Evolutionary conservation across 345 rosid genomes (phyloP).

Genomic region (Kernera saxatilis): DNA sequence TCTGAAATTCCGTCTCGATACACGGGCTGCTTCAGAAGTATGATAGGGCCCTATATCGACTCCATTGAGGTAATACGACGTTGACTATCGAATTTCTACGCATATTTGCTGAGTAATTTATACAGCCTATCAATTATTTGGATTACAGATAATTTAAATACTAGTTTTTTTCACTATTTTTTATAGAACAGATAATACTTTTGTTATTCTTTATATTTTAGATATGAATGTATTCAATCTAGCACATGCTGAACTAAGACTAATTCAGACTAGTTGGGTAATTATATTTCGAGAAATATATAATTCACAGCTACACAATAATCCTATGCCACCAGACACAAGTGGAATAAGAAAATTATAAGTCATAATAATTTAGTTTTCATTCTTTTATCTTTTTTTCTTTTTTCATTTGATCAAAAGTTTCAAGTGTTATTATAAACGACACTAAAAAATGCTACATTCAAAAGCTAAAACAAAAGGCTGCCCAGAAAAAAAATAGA

Average conservation of each 20-base stretch:
- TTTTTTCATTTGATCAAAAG: background rate
- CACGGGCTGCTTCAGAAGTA: background rate
- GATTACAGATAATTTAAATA: background rate
- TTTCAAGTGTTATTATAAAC: background rate
- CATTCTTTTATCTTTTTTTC: background rate
- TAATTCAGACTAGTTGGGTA: background rate
- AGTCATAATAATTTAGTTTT: background rate
- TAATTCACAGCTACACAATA: slow-evolving; percentile 3
- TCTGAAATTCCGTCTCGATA: background rate
- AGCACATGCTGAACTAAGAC: slow-evolving; percentile 24
- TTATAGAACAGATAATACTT: background rate
- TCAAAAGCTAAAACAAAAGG: background rate
- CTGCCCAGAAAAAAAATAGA: no score
- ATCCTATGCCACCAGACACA: slow-evolving; percentile 10
- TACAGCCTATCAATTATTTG: background rate
- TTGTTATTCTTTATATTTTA: background rate
- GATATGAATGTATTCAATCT: background rate
- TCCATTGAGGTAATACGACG: background rate
- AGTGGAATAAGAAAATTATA: background rate
- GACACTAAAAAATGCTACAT: background rate
- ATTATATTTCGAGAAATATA: background rate
- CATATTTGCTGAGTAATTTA: background rate
- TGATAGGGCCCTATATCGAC: background rate
- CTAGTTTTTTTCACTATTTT: background rate
- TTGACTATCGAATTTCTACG: slow-evolving; percentile 2